A percentile compares a stretch with the other conserved stretches of the same genome.
Evolutionary conservation across 805 yeast species (phyloP).

Genomic region (Candida odintsovae): DNA sequence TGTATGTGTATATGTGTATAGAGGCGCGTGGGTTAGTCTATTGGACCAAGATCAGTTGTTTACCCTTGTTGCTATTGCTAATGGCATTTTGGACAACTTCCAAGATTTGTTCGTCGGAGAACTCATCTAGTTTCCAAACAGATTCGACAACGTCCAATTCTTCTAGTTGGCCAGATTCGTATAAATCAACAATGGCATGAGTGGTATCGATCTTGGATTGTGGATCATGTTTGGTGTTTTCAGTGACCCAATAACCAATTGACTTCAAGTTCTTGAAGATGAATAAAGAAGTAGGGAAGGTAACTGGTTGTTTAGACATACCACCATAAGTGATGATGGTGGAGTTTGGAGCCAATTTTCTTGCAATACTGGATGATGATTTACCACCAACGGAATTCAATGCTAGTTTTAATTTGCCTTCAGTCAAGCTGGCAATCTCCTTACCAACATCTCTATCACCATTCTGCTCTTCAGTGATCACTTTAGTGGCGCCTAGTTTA

Average conservation of each 20-base stretch:
- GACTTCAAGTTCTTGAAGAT: slow-evolving; percentile 85
- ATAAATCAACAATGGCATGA: slow-evolving; percentile 47
- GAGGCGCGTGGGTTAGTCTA: too few relatives aligned
- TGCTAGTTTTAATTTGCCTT: slow-evolving; percentile 62
- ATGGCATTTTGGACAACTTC: slow-evolving; percentile 31
- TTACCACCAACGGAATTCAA: slow-evolving; percentile 93
- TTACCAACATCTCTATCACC: slow-evolving; percentile 60
- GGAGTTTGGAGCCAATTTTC: slow-evolving; percentile 73
- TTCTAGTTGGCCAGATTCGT: slow-evolving; percentile 48
- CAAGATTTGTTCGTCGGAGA: slow-evolving; percentile 32
- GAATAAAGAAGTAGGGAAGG: slow-evolving; percentile 81
- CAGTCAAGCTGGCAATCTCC: slow-evolving; percentile 49
- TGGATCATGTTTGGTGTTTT: slow-evolving; percentile 54
- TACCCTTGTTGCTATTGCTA: slow-evolving; percentile 34
- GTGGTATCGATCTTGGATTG: slow-evolving; percentile 52
- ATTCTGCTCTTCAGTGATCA: slow-evolving; percentile 84
- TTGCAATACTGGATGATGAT: slow-evolving; percentile 72
- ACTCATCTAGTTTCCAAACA: slow-evolving; percentile 23
- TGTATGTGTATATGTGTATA: too few relatives aligned
- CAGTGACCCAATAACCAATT: slow-evolving; percentile 92
- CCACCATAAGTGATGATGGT: slow-evolving; percentile 91
- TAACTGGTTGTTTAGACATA: slow-evolving; percentile 93
- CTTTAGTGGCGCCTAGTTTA: slow-evolving; percentile 73
- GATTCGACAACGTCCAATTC: slow-evolving; percentile 31
- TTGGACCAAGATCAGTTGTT: slow-evolving; percentile 36